Conservation (phyloP, 352 stramenopile species). For the Aphanomyces invadans region DNA sequence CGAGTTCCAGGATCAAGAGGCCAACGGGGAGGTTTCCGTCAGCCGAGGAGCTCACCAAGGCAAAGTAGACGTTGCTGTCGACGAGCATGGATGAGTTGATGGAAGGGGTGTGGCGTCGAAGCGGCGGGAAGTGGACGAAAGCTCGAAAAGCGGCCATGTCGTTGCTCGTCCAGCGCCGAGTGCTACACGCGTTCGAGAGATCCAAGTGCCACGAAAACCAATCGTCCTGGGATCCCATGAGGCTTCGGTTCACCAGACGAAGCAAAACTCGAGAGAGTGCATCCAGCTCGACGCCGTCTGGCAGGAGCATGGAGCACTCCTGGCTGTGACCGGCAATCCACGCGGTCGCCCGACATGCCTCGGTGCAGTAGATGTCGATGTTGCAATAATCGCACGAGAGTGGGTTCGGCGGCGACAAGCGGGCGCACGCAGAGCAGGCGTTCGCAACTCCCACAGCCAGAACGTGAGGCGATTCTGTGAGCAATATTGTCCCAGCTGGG, state of each 20-base stretch:
- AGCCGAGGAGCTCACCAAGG: neutral
- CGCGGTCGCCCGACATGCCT: neutral
- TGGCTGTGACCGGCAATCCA: neutral
- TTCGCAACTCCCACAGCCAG: neutral
- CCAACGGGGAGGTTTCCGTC: neutral
- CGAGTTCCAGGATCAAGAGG: neutral
- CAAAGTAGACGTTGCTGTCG: neutral
- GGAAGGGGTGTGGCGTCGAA: neutral
- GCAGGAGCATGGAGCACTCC: neutral
- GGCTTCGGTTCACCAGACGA: neutral
- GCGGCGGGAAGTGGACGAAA: neutral
- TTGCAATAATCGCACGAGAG: slow-evolving; percentile 5
- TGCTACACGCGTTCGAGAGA: neutral
- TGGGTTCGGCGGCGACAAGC: neutral
- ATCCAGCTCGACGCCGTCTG: neutral
- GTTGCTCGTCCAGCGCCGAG: neutral
- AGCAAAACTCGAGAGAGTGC: neutral
- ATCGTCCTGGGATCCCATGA: neutral
- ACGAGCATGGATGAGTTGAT: neutral
- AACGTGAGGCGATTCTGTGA: neutral
- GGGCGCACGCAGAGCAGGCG: neutral
- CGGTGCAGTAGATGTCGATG: neutral
- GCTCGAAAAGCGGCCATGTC: neutral
- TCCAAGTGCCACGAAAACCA: neutral
- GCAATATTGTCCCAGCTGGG: neutral